phyloP scores from a whole-genome alignment of 2,329 filamentous ascomycete species.

The Alternaria metachromatica region DNA sequence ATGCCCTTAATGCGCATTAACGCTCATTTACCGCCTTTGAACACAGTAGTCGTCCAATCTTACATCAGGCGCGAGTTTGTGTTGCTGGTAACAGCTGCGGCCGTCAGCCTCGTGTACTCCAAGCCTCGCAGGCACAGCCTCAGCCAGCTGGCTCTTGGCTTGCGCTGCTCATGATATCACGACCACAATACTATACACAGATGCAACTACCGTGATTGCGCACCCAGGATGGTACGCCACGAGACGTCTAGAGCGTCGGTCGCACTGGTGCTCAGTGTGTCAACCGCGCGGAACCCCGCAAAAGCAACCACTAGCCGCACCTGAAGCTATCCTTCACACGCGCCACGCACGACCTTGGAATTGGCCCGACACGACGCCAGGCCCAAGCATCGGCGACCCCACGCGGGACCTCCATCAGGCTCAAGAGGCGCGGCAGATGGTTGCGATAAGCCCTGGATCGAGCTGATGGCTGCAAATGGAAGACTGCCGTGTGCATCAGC shows the following conservation, averaged over 20 bases:
- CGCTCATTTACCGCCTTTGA: not conserved
- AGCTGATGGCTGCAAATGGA: conserved; percentile 1
- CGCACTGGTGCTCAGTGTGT: not conserved
- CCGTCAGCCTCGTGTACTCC: not conserved
- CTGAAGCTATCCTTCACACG: not conserved
- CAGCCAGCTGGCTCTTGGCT: not conserved
- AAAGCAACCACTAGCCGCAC: conserved; percentile 1
- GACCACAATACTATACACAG: not conserved
- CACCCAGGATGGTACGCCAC: not conserved
- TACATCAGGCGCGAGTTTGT: not conserved
- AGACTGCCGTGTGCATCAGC: conserved; percentile 10
- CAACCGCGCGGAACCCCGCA: not conserved
- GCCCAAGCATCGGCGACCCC: conserved; percentile 1
- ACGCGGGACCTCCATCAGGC: conserved; percentile 6
- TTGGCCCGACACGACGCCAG: not conserved
- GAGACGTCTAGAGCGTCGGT: not conserved
- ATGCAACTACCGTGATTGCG: not conserved
- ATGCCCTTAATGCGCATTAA: not conserved
- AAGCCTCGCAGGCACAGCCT: not conserved
- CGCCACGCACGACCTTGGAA: not conserved
- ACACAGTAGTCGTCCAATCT: not conserved
- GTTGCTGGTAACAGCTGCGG: not conserved
- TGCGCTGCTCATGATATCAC: not conserved
- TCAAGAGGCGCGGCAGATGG: not conserved
- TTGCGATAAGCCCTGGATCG: conserved; percentile 3